A percentile compares a stretch with the other conserved stretches of the same genome.
phyloP scores from a whole-genome alignment of 208 protist species.

The Trypanosoma brucei region DNA sequence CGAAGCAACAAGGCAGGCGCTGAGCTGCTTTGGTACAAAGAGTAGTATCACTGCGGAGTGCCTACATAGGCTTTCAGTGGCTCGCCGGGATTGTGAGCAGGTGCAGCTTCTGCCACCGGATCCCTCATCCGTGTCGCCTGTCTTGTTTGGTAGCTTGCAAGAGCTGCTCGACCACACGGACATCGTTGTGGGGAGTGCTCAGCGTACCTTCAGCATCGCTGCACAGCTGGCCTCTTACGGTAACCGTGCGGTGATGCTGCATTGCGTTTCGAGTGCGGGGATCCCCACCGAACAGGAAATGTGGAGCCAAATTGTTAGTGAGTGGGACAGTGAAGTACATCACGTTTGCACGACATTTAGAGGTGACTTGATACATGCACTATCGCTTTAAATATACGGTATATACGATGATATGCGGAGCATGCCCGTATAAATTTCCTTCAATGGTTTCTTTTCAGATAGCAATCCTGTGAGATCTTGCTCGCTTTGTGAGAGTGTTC shows the following conservation, averaged over 20 bases:
- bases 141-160: neutral
- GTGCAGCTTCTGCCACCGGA: constrained; percentile 8
- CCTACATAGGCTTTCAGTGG: constrained; percentile 24
- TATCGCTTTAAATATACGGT: constrained; percentile 11
- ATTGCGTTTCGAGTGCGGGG: constrained; percentile 5
- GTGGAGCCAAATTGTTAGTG: constrained; percentile 3
- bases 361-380: constrained; percentile 14
- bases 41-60: constrained; percentile 30
- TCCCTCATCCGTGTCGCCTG: neutral
- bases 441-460: too few relatives aligned
- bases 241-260: constrained; percentile 14
- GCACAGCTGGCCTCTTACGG: constrained; percentile 7
- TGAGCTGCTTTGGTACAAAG: constrained; percentile 26
- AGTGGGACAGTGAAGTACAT: constrained; percentile 20
- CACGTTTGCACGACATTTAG: constrained; percentile 14
- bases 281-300: neutral
- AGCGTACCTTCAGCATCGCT: constrained; percentile 7
- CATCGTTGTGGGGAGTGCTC: neutral
- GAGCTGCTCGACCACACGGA: neutral
- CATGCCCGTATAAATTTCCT: too few relatives aligned
- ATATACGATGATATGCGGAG: neutral
- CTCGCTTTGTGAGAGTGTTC: too few relatives aligned
- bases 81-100: constrained; percentile 16
- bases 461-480: too few relatives aligned
- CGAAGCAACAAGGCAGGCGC: constrained; percentile 26